These are phyloP conservation scores for Spathaspora sp. DNA, from an alignment of 1,139 yeast species.

Conservation along the genomic window DNA sequence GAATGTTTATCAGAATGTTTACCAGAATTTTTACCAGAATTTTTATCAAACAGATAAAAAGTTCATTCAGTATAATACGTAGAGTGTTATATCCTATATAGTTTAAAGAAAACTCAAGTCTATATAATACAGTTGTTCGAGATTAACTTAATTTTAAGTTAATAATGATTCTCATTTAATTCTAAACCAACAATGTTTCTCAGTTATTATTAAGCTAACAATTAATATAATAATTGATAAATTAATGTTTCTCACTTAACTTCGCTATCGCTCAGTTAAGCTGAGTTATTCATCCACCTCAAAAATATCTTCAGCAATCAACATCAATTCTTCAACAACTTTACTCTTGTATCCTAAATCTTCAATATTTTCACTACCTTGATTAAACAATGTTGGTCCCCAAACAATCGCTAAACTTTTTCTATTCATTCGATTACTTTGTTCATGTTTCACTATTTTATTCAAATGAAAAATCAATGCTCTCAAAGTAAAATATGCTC, in stretches of 20 bases:
- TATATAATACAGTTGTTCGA: no score
- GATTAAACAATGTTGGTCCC: conserved; percentile 86
- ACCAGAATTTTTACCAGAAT: no score
- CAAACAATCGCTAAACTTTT: conserved; percentile 83
- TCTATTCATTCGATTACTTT: conserved; percentile 74
- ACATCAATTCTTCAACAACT: conserved; percentile 79
- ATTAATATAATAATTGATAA: no score
- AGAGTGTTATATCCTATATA: not conserved
- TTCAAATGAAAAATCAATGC: conserved; percentile 82
- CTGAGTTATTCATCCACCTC: conserved; percentile 61
- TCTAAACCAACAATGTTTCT: no score
- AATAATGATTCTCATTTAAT: no score
- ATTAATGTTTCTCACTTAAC: no score
- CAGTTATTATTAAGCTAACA: no score
- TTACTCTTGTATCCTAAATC: conserved; percentile 81
- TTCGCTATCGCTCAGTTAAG: not conserved
- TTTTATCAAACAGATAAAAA: no score
- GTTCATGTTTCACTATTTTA: conserved; percentile 64
- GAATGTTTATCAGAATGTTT: no score
- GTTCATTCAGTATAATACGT: no score
- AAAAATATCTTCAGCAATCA: conserved; percentile 84
- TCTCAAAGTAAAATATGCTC: conserved; percentile 89
- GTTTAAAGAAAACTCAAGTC: not conserved
- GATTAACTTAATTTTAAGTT: no score
- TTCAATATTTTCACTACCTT: conserved; percentile 62